phyloP scores from a whole-genome alignment of 2,329 filamentous ascomycete genomes.

The Trichoderma breve region DNA sequence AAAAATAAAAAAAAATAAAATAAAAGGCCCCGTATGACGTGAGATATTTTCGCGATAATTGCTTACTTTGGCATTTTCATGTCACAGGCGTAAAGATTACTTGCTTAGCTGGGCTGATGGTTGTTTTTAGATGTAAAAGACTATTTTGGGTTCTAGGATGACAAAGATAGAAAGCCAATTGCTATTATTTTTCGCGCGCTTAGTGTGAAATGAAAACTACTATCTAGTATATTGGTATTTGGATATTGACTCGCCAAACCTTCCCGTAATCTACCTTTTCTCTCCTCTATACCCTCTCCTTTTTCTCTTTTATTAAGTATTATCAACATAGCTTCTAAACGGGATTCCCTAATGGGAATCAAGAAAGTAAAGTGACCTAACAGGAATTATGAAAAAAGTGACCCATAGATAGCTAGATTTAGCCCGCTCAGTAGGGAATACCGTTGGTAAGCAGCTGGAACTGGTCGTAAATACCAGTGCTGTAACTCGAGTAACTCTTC shows the following conservation, averaged over 20 bases:
- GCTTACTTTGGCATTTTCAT: neutral
- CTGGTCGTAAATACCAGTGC: slow-evolving; percentile 93
- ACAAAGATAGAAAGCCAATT: neutral
- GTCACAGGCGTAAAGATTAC: neutral
- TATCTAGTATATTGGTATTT: neutral
- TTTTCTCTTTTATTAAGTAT: neutral
- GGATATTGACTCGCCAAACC: neutral
- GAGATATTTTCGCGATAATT: neutral
- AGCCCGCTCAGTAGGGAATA: slow-evolving; percentile 74
- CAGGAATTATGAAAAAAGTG: neutral
- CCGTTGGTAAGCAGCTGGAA: slow-evolving; percentile 97
- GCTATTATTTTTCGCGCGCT: neutral
- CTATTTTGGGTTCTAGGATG: neutral
- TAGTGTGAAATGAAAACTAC: neutral
- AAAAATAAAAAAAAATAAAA: neutral
- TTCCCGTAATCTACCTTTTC: neutral
- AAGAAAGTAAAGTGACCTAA: neutral
- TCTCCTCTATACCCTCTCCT: neutral
- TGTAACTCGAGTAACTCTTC: slow-evolving; percentile 87
- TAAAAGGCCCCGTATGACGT: neutral
- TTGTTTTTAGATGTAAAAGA: neutral
- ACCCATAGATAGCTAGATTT: neutral
- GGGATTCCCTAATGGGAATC: neutral
- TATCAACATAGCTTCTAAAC: neutral
- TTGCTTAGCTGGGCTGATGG: neutral